A percentile compares a stretch with the other conserved stretches of the same genome.
Evolutionary conservation across 202 grass and related monocot species (phyloP).

Genomic region (Schoenoplectus tabernaemontani): DNA sequence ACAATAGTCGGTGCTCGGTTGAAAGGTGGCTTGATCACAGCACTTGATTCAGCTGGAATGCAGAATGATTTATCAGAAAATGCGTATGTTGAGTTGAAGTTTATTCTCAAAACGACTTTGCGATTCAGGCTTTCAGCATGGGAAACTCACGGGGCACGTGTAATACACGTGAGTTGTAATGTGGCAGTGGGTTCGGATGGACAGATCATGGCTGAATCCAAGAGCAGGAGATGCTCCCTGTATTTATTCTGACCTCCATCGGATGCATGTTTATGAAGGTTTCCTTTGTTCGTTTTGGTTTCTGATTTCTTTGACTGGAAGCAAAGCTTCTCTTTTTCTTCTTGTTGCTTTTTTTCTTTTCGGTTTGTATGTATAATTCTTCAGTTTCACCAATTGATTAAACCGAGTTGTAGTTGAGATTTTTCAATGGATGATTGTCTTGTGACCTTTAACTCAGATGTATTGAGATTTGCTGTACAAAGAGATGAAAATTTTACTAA

Average conservation of each 20-base stretch:
- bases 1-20: constrained; percentile 27
- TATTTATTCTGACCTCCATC: constrained; percentile 46
- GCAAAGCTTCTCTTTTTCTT: not conserved
- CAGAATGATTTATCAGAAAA: constrained; percentile 27
- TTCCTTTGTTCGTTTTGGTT: constrained; percentile 6
- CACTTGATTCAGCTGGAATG: constrained; percentile 22
- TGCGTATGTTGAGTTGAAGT: constrained; percentile 31
- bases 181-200: constrained; percentile 52
- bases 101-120: constrained; percentile 52
- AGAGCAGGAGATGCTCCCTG: constrained; percentile 46
- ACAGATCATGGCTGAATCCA: constrained; percentile 30
- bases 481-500: too few relatives aligned
- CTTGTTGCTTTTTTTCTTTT: not conserved
- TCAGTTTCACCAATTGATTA: not conserved
- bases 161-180: constrained; percentile 54
- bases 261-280: not conserved
- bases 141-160: constrained; percentile 50
- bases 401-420: not conserved
- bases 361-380: not conserved
- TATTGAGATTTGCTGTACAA: not conserved
- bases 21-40: not conserved
- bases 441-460: not conserved
- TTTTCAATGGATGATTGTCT: too few relatives aligned
- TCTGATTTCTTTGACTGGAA: not conserved
- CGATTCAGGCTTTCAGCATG: constrained; percentile 49